Conservation (phyloP, 2,329 filamentous ascomycete species). For the Metarhizium brunneum region DNA sequence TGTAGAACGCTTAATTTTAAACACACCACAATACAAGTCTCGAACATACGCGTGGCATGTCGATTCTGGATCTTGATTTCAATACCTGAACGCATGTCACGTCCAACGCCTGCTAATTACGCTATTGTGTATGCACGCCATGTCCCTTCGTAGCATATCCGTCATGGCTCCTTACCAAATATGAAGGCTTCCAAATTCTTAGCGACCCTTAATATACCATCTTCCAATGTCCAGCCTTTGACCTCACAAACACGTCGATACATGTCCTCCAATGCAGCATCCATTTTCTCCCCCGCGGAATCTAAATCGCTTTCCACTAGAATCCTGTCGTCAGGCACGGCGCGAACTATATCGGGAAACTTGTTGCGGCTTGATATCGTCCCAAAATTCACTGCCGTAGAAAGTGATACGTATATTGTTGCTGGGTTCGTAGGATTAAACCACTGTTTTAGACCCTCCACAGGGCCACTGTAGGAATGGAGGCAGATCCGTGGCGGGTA, state of each 20-base stretch:
- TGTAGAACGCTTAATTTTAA: neutral
- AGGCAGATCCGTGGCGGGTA: constrained; percentile 87
- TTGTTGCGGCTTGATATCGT: constrained; percentile 33
- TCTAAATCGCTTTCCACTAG: constrained; percentile 89
- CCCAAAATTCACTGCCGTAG: constrained; percentile 68
- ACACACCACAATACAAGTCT: neutral
- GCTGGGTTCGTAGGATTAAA: constrained; percentile 62
- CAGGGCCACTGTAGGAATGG: constrained; percentile 81
- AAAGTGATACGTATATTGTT: constrained; percentile 82
- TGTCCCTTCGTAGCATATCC: neutral
- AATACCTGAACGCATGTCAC: too few relatives aligned
- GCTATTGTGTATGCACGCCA: neutral
- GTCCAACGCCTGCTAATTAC: too few relatives aligned
- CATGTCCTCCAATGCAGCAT: constrained; percentile 64
- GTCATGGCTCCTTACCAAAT: constrained; percentile 39
- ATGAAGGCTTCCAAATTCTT: constrained; percentile 73
- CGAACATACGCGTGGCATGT: too few relatives aligned
- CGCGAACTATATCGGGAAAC: constrained; percentile 57
- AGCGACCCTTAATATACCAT: constrained; percentile 59
- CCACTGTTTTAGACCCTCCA: constrained; percentile 70
- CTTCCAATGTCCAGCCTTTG: constrained; percentile 66
- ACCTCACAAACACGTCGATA: constrained; percentile 66
- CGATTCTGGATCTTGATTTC: too few relatives aligned
- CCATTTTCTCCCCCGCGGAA: constrained; percentile 72
- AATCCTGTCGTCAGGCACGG: constrained; percentile 67